Base-by-base conservation (phyloP, 2,329 filamentous ascomycete species). In the Allantophomopsis cytisporea region DNA sequence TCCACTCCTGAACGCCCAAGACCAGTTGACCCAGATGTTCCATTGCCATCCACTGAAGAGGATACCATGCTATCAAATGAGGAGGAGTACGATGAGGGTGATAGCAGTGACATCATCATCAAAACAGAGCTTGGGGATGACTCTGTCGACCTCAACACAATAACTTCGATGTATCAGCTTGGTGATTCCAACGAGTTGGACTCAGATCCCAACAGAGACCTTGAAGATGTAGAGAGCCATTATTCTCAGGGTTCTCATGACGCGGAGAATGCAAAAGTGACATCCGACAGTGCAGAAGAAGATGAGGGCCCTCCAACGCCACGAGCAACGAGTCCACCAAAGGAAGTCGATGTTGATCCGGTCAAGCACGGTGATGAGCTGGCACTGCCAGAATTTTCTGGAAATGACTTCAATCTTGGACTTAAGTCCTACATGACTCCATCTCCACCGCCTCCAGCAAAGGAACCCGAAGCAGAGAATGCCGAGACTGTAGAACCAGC, bases 11-110 rank as follows among this genome's bases (percentile, higher is more conserved):
- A 73, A 43, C 70, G 64, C n/a, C 68, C 62, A 42, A 64, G 74
- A 37, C 63, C 75, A 23, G 69, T 86, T 43, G 87, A 96, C 55
- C 89, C 89, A 6, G 89, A 96, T 57, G 73, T 91, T 32, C 84
- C 89, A 0, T 85, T 95, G 49, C 88, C 85, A 15, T 93, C 85
- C 30, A 80, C 86, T 12, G 89, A 95, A 59, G 77, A 77, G 47
- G 59, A 56, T 12, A 73, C 71, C 2, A 64, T 75, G 31, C 56
- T 76, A 33, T 10, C 23, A 12, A 28, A 28, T 28, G 68, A 71
- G n/a, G 68, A 71, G n/a, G 71, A 76, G 30, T 59, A 60, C 7
- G 56, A 67, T 11, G 60, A 65, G 35, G 61, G 69, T 31, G 65
- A 65, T 17, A 68, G 70, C 33, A 70, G 68, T 44, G 68, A 65